Evolutionary conservation across 495 filamentous ascomycete genomes (phyloP).

Genomic region (Evernia prunastri): DNA sequence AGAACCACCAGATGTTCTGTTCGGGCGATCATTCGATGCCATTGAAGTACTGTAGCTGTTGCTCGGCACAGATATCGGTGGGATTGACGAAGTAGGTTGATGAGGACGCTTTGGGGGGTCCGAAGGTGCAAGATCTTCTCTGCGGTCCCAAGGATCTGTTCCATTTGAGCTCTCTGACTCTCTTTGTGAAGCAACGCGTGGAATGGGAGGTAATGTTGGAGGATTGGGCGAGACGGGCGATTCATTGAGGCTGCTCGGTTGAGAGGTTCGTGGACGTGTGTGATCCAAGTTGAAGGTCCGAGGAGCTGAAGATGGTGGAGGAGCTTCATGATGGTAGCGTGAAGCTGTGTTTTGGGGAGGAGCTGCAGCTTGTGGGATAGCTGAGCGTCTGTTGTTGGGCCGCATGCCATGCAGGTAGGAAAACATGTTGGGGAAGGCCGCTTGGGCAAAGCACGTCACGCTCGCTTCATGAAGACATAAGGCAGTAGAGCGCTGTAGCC

Average conservation of each 20-base stretch:
- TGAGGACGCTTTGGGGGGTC: not conserved
- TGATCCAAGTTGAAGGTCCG: conserved; percentile 11
- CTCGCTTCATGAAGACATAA: not conserved
- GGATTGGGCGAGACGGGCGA: conserved; percentile 34
- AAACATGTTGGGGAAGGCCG: conserved; percentile 29
- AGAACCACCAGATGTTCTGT: not conserved
- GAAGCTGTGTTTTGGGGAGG: conserved; percentile 12
- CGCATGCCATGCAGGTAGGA: conserved; percentile 34
- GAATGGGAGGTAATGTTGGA: conserved; percentile 36
- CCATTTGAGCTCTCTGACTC: conserved; percentile 11
- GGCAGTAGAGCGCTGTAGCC: not conserved
- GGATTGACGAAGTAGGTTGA: not conserved
- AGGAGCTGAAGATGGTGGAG: not conserved
- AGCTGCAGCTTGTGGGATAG: conserved; percentile 24
- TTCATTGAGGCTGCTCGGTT: conserved; percentile 6
- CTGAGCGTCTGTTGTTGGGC: conserved; percentile 32
- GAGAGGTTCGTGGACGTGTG: conserved; percentile 15
- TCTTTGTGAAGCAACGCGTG: conserved; percentile 33
- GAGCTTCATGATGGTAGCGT: conserved; percentile 11
- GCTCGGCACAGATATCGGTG: not conserved
- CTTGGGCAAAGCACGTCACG: conserved; percentile 2
- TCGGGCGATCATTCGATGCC: conserved; percentile 1
- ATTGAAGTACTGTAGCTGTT: conserved; percentile 2
- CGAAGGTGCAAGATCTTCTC: not conserved
- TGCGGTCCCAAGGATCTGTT: not conserved